Percentiles rank a stretch among this genome's conserved stretches.
Evolutionary conservation across 163 green algal species (phyloP).

Genomic region (Scenedesmus sp.): DNA sequence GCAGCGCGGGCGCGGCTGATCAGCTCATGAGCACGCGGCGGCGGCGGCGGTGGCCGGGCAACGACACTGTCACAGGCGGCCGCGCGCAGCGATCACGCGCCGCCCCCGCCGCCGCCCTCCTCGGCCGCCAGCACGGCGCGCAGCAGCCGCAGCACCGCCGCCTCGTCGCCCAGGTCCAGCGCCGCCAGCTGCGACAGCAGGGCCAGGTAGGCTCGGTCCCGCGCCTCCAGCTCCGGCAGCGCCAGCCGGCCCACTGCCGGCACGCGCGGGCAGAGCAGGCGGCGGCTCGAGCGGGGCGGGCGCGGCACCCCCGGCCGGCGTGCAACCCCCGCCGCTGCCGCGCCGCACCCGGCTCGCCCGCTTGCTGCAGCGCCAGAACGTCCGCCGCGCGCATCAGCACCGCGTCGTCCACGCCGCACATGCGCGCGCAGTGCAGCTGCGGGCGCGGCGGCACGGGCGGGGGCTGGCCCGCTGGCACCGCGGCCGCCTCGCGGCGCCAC

Average conservation of each 20-base stretch:
- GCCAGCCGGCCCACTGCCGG: constrained; percentile 17
- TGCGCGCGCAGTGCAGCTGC: constrained; percentile 55
- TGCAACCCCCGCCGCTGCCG: too few relatives aligned
- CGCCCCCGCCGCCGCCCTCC: too few relatives aligned
- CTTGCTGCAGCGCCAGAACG: constrained; percentile 32
- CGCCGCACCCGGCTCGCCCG: too few relatives aligned
- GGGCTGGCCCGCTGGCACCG: constrained; percentile 10
- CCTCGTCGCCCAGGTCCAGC: background rate
- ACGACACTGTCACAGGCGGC: too few relatives aligned
- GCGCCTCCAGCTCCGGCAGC: constrained; percentile 33
- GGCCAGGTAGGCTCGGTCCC: constrained; percentile 9
- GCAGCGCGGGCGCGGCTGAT: too few relatives aligned
- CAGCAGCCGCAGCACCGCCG: background rate
- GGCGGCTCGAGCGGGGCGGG: too few relatives aligned
- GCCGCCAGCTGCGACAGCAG: constrained; percentile 21
- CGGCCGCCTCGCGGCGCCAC: background rate
- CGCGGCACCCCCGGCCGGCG: too few relatives aligned
- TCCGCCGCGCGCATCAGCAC: constrained; percentile 46
- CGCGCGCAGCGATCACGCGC: too few relatives aligned
- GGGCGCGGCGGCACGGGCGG: background rate
- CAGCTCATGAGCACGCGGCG: too few relatives aligned
- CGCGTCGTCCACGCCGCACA: constrained; percentile 58
- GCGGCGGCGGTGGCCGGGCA: too few relatives aligned
- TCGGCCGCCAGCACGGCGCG: background rate
- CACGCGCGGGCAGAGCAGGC: too few relatives aligned